These are phyloP conservation scores for Fusarium buharicum DNA, from an alignment of 2,329 filamentous ascomycete species.

Conservation along the genomic window DNA sequence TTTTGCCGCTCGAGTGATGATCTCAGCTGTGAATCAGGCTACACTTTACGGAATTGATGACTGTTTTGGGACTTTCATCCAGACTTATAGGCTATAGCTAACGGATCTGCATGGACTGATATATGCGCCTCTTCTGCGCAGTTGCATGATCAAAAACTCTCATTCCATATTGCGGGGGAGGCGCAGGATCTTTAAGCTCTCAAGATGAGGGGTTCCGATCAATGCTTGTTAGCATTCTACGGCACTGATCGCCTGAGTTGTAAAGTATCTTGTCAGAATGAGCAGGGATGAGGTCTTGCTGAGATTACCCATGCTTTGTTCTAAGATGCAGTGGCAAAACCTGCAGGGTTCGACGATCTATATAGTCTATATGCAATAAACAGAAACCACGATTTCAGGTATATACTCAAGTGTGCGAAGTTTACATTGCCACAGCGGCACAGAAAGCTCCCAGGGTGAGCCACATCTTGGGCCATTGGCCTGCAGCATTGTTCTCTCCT, in stretches of 20 bases:
- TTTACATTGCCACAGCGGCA: constrained; percentile 13
- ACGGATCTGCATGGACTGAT: background rate
- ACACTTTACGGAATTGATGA: background rate
- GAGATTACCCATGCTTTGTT: too few species aligned
- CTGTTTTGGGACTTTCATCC: background rate
- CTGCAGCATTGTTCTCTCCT: background rate
- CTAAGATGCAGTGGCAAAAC: too few species aligned
- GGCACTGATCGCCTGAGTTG: too few species aligned
- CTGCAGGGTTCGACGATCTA: too few species aligned
- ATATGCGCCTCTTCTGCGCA: background rate
- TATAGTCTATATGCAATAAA: background rate
- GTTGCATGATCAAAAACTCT: background rate
- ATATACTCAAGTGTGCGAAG: background rate
- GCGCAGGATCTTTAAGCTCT: background rate
- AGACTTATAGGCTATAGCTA: background rate
- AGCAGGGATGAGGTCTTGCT: too few species aligned
- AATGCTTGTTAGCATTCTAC: too few species aligned
- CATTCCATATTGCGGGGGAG: background rate
- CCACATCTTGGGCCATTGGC: constrained; percentile 22
- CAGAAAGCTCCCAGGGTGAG: constrained; percentile 1
- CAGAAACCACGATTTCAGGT: background rate
- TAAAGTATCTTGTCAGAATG: too few species aligned
- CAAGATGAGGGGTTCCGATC: background rate
- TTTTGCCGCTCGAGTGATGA: background rate
- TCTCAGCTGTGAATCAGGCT: background rate